Base-by-base conservation (phyloP, 2,329 filamentous ascomycete species). In the Fusarium tuaranense region DNA sequence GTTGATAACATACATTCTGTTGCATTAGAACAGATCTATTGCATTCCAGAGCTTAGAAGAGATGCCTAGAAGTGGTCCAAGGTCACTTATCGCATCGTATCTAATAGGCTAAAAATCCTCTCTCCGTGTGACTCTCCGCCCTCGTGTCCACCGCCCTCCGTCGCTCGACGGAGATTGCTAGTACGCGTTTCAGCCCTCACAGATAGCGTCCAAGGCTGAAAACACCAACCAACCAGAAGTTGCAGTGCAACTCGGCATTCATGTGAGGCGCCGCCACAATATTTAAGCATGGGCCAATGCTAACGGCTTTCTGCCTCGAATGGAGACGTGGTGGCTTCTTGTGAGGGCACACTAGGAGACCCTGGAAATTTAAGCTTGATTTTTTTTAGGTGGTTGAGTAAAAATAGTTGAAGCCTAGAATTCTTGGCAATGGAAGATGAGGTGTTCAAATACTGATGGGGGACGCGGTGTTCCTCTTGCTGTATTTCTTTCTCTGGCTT, bases 271-370 rank as follows among this genome's bases (percentile, higher is more conserved):
- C 39, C 59, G 59, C 59, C 59, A 62, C 59, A 30, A 48, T 27
- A 62, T 62, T 62, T 36, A 48, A 48, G 59, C 59, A 48, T 62
- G 38, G 27, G 30, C 59, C 41, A 62, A 62, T 62, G 27, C 22
- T 20, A 60, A 48, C 27, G 41, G n/a, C n/a, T 48, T 48, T 18
- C 30, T 25, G n/a, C 20, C 22, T 38, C 18, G 14, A 25, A 48
- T 25, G 38, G 59, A 32, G 59, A 30, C 22, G 25, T 30, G 22
- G 38, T 32, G 27, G 41, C n/a, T 48, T 30, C 58, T 34, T 4
- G 3, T 61, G 18, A 27, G 27, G 58, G n/a, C 13, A n/a, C 25
- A 41, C 57, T 30, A n/a, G 10, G 18, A 48, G 39, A 22, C n/a
- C 39, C 30, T 36, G 59, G 20, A 62, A 25, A 48, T 25, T 36